Evolutionary conservation across 345 rosid genomes (phyloP).

Genomic region (Laguncularia racemosa): DNA sequence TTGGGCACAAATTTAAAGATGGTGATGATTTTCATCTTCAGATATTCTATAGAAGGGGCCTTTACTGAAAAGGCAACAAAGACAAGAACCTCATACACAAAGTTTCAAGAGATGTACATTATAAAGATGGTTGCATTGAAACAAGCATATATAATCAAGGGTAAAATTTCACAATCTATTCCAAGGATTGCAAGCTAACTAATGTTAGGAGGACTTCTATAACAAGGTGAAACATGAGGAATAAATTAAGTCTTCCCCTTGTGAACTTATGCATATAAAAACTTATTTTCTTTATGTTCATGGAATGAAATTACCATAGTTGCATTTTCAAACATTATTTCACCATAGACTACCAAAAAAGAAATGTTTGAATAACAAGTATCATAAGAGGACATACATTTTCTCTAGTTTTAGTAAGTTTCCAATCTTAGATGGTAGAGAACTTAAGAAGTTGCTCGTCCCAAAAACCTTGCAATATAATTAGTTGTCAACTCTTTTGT

Average conservation of each 20-base stretch:
- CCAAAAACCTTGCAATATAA: slow-evolving; percentile 25
- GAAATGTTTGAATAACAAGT: not conserved
- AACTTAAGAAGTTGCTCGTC: slow-evolving; percentile 55
- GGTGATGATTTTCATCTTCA: not conserved
- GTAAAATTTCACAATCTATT: no score
- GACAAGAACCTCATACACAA: no score
- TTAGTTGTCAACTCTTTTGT: not conserved
- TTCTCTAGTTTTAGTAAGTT: slow-evolving; percentile 29
- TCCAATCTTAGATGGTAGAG: slow-evolving; percentile 56
- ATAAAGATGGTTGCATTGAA: no score
- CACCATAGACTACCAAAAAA: not conserved
- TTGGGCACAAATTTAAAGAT: not conserved
- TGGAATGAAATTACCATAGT: not conserved
- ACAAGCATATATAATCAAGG: no score
- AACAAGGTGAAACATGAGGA: not conserved
- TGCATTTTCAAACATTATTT: not conserved
- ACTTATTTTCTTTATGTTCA: no score
- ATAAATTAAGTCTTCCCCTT: no score
- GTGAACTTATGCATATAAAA: no score
- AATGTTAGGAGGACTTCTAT: no score
- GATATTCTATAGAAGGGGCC: no score
- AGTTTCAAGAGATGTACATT: no score
- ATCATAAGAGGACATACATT: slow-evolving; percentile 34
- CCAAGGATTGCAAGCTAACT: no score
- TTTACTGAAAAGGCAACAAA: no score